A percentile compares a stretch with the other conserved stretches of the same genome.
Evolutionary conservation across 345 rosid species (phyloP).

Genomic region (Populus euphratica): DNA sequence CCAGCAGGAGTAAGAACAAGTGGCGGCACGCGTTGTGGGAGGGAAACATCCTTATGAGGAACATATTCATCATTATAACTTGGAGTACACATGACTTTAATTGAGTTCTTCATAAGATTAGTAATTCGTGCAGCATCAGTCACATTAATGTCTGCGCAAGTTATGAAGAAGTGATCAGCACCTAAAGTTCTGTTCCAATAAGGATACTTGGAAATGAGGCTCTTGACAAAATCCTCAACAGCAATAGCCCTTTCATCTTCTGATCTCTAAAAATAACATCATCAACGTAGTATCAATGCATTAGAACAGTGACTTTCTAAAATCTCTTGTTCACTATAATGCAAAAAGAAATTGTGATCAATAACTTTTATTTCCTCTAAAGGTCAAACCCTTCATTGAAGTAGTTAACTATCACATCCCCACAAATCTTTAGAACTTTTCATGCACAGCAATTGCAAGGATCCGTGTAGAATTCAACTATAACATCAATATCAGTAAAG

Average conservation of each 20-base stretch:
- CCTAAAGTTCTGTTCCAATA: slow-evolving; percentile 28
- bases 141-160: slow-evolving; percentile 15
- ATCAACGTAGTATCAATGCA: background rate
- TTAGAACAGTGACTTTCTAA: background rate
- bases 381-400: background rate
- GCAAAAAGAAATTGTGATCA: background rate
- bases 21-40: slow-evolving; percentile 15
- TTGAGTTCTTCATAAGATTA: slow-evolving; percentile 21
- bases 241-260: background rate
- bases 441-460: too few species aligned
- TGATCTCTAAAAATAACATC: slow-evolving; percentile 1
- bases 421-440: too few species aligned
- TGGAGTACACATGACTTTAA: slow-evolving; percentile 19
- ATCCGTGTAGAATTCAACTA: too few species aligned
- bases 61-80: slow-evolving; percentile 9
- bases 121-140: background rate
- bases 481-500: background rate
- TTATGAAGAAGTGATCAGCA: slow-evolving; percentile 21
- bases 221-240: slow-evolving; percentile 4
- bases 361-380: background rate
- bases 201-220: slow-evolving; percentile 14
- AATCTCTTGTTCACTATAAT: background rate
- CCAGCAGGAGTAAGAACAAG: slow-evolving; percentile 6
- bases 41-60: slow-evolving; percentile 27
- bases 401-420: background rate